These are phyloP conservation scores for Emmonsiellopsis sp. DNA, from an alignment of 2,329 filamentous ascomycete species.

Conservation along the genomic window DNA sequence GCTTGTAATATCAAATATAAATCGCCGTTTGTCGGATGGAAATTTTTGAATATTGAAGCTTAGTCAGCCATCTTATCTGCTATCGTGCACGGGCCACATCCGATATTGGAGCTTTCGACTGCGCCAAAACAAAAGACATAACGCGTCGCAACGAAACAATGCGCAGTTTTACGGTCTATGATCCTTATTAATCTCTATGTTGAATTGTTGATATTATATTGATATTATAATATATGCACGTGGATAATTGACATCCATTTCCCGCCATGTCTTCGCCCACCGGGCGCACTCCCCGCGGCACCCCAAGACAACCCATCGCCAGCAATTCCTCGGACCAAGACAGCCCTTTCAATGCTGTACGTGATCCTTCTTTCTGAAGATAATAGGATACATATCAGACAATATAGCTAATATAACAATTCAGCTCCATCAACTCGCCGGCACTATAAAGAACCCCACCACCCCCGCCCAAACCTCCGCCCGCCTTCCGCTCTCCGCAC, in stretches of 20 bases:
- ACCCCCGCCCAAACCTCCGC: constrained; percentile 27
- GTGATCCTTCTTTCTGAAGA: background rate
- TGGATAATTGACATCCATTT: background rate
- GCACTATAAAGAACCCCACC: constrained; percentile 22
- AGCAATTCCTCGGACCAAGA: background rate
- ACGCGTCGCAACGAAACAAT: constrained; percentile 1
- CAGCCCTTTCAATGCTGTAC: constrained; percentile 7
- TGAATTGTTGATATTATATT: background rate
- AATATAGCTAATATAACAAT: background rate
- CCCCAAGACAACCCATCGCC: background rate
- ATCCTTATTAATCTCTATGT: background rate
- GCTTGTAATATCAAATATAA: background rate
- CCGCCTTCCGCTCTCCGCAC: constrained; percentile 23
- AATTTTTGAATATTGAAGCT: background rate
- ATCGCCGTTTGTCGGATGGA: background rate
- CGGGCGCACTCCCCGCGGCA: background rate
- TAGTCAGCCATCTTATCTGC: background rate
- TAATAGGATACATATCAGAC: background rate
- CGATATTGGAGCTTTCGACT: background rate
- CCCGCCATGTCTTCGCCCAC: background rate
- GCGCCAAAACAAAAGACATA: background rate
- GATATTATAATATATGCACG: background rate
- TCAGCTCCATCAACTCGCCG: constrained; percentile 28
- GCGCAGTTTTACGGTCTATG: background rate
- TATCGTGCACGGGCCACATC: background rate